Percentiles rank a stretch among this genome's conserved stretches.
Evolutionary conservation across 352 stramenopile species (phyloP).

Genomic region (Globisporangium sylvaticum): DNA sequence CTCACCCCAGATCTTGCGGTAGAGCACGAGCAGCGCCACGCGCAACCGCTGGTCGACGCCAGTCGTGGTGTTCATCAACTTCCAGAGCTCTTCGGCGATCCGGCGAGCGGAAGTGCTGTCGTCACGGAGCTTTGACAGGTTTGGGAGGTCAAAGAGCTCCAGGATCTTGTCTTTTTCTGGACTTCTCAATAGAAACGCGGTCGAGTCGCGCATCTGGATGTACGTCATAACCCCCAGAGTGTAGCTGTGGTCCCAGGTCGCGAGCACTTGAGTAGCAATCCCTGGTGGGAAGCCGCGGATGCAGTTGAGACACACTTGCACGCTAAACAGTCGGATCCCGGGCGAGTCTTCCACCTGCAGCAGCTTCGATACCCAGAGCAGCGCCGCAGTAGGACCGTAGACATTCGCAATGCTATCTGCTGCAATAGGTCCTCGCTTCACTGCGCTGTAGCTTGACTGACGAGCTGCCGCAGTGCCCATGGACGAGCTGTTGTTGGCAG

Average conservation of each 20-base stretch:
- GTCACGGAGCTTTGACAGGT: conserved; percentile 60
- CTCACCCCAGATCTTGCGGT: conserved; percentile 79
- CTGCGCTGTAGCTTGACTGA: neutral
- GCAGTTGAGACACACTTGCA: conserved; percentile 81
- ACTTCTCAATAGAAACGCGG: conserved; percentile 69
- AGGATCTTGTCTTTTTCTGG: conserved; percentile 71
- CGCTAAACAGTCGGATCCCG: conserved; percentile 65
- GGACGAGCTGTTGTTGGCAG: conserved; percentile 7
- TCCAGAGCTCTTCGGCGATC: conserved; percentile 68
- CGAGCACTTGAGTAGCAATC: conserved; percentile 68
- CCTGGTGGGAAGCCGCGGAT: conserved; percentile 70
- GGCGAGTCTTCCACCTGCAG: conserved; percentile 64
- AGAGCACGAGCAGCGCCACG: conserved; percentile 72
- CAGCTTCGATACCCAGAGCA: conserved; percentile 66
- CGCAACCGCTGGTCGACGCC: conserved; percentile 69
- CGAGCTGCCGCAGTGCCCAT: conserved; percentile 9
- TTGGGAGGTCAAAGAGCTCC: conserved; percentile 56
- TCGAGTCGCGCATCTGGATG: conserved; percentile 79
- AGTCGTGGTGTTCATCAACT: conserved; percentile 61
- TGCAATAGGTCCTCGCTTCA: conserved; percentile 13
- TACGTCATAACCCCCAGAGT: conserved; percentile 64
- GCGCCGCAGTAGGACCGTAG: conserved; percentile 60
- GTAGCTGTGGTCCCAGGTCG: conserved; percentile 81
- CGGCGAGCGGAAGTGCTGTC: conserved; percentile 69
- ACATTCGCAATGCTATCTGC: conserved; percentile 40